Conservation (phyloP, 371 early-diverging fungal genomes). For the Rhizoclosmatium hyalinum region DNA sequence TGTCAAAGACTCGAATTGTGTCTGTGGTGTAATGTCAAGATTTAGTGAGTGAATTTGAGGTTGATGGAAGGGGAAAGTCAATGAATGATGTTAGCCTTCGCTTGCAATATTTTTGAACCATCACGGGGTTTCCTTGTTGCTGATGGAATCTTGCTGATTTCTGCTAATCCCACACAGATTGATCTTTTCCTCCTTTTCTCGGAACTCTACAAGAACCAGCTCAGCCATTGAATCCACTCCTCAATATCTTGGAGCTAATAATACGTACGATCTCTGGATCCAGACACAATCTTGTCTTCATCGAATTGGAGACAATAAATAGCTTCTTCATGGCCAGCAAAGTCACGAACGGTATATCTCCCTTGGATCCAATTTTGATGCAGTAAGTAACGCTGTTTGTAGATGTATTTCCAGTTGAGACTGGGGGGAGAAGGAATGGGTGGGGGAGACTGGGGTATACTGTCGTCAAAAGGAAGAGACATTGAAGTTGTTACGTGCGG, state of each 20-base stretch:
- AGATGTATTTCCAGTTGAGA: slow-evolving; percentile 48
- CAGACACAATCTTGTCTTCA: slow-evolving; percentile 56
- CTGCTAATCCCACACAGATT: no score
- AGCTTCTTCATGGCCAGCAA: slow-evolving; percentile 61
- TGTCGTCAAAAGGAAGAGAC: neutral
- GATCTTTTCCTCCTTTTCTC: no score
- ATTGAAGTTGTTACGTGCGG: neutral
- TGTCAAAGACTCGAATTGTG: slow-evolving; percentile 86
- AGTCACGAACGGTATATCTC: slow-evolving; percentile 14
- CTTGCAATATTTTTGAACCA: no score
- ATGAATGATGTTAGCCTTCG: no score
- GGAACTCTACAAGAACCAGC: no score
- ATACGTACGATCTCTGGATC: slow-evolving; percentile 60
- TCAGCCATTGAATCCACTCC: neutral
- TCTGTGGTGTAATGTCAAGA: slow-evolving; percentile 34
- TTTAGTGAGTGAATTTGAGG: no score
- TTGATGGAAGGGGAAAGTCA: no score
- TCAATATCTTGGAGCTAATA: neutral
- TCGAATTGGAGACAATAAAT: slow-evolving; percentile 65
- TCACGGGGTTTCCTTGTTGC: no score
- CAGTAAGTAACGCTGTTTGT: slow-evolving; percentile 38
- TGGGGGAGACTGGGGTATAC: neutral
- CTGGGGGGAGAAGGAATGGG: neutral
- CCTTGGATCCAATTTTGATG: slow-evolving; percentile 45
- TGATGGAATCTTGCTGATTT: no score